These are phyloP conservation scores for Brettanomyces anomalus DNA, from an alignment of 805 yeast species.

Conservation along the genomic window DNA sequence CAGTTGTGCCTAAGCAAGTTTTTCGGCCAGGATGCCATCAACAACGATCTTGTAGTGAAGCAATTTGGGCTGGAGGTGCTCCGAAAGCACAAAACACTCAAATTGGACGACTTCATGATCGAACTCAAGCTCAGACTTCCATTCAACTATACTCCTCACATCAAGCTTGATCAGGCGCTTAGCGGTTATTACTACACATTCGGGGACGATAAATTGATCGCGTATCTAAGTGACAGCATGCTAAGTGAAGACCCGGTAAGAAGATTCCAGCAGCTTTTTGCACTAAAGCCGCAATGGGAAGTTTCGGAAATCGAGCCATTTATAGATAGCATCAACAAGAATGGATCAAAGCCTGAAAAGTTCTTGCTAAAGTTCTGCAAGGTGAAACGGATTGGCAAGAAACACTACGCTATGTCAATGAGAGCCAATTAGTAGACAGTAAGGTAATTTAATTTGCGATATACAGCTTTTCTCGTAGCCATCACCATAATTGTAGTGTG, in stretches of 20 bases:
- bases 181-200: conserved; percentile 25
- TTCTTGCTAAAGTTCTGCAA: conserved; percentile 58
- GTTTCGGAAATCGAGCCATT: conserved; percentile 57
- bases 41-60: conserved; percentile 4
- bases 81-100: conserved; percentile 4
- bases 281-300: conserved; percentile 49
- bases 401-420: conserved; percentile 9
- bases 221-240: conserved; percentile 39
- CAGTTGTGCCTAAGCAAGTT: conserved; percentile 1
- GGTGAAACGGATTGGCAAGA: conserved; percentile 38
- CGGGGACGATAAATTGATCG: conserved; percentile 29
- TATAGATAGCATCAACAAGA: conserved; percentile 47
- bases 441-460: too few relatives aligned
- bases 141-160: conserved; percentile 38
- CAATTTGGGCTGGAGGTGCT: conserved; percentile 11
- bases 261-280: conserved; percentile 46
- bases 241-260: conserved; percentile 40
- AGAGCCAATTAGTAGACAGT: too few relatives aligned
- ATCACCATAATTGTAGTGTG: too few relatives aligned
- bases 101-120: conserved; percentile 46
- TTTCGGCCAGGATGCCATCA: conserved; percentile 2
- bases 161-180: conserved; percentile 45
- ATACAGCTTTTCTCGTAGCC: too few relatives aligned
- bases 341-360: conserved; percentile 44
- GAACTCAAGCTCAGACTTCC: conserved; percentile 60